phyloP scores from a whole-genome alignment of 1,284 basidiomycete species.

The Fomitiporia mediterranea region DNA sequence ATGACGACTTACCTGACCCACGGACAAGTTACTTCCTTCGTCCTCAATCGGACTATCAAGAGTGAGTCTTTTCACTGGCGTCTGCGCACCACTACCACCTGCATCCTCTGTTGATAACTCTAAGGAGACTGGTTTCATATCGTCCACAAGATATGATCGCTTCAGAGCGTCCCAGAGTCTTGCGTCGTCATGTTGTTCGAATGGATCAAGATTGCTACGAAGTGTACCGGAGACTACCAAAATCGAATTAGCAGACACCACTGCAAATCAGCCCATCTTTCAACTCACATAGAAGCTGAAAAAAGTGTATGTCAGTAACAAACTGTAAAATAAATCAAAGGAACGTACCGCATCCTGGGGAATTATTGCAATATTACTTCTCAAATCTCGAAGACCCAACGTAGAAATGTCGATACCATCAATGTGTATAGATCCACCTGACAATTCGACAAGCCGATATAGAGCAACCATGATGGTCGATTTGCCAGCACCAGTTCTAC shows the following conservation, averaged over 20 bases:
- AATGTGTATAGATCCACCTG: slow-evolving; percentile 58
- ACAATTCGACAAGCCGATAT: slow-evolving; percentile 59
- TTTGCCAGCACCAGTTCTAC: slow-evolving; percentile 77
- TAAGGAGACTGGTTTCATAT: slow-evolving; percentile 28
- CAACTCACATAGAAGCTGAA: slow-evolving; percentile 24
- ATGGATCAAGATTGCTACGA: slow-evolving; percentile 79
- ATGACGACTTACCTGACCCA: slow-evolving; percentile 48
- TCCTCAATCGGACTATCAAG: slow-evolving; percentile 81
- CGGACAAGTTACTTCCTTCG: slow-evolving; percentile 80
- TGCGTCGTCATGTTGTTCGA: slow-evolving; percentile 69
- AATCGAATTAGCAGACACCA: slow-evolving; percentile 16
- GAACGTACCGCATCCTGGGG: slow-evolving; percentile 79
- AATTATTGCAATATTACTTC: slow-evolving; percentile 75
- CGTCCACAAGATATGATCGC: slow-evolving; percentile 70
- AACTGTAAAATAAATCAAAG: slow-evolving; percentile 1
- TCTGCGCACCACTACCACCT: slow-evolving; percentile 33
- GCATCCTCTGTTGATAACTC: slow-evolving; percentile 22
- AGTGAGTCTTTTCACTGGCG: slow-evolving; percentile 57
- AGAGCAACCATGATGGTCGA: slow-evolving; percentile 57
- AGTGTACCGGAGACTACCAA: slow-evolving; percentile 69
- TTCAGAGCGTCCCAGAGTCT: slow-evolving; percentile 80
- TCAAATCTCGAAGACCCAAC: slow-evolving; percentile 61
- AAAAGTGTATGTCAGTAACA: slow-evolving; percentile 7
- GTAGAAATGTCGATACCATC: slow-evolving; percentile 66
- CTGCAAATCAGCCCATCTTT: neutral